Percentiles rank a stretch among this genome's conserved stretches.
Conservation (phyloP, 2,329 filamentous ascomycete species). For the Cyanodermella asteris region DNA sequence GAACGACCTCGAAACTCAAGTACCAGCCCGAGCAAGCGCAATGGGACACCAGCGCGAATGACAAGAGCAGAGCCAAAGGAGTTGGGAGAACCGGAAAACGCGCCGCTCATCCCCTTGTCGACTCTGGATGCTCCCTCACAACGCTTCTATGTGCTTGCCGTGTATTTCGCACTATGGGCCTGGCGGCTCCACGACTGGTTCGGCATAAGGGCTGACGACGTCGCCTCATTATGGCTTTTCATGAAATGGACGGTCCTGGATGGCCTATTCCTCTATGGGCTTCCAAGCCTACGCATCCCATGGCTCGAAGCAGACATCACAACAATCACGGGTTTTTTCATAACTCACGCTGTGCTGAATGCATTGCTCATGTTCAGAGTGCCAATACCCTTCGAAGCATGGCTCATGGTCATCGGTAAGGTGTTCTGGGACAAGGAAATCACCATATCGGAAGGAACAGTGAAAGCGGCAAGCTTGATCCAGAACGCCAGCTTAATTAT, state of each 20-base stretch:
- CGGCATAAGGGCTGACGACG: constrained; percentile 54
- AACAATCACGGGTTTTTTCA: constrained; percentile 48
- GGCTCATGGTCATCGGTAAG: constrained; percentile 51
- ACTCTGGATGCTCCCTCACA: constrained; percentile 80
- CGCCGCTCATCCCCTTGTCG: constrained; percentile 57
- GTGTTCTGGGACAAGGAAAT: constrained; percentile 81
- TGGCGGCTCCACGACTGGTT: constrained; percentile 82
- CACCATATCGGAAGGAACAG: constrained; percentile 77
- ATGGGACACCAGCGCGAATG: constrained; percentile 5
- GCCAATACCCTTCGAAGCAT: constrained; percentile 52
- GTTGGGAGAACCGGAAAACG: too few species aligned
- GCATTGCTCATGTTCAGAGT: constrained; percentile 86
- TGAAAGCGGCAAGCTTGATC: constrained; percentile 69
- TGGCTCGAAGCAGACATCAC: constrained; percentile 83
- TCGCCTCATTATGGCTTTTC: constrained; percentile 74
- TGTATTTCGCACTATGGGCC: constrained; percentile 54
- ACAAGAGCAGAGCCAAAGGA: constrained; percentile 7
- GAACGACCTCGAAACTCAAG: too few species aligned
- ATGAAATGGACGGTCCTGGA: constrained; percentile 87
- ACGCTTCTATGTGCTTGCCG: constrained; percentile 61
- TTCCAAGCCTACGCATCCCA: constrained; percentile 76
- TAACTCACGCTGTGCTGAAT: constrained; percentile 50
- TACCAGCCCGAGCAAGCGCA: too few species aligned
- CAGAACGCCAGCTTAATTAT: constrained; percentile 87
- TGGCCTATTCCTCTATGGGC: constrained; percentile 62